These are phyloP conservation scores for Colletotrichum sublineola DNA, from an alignment of 2,329 filamentous ascomycete genomes.

Conservation along the genomic window DNA sequence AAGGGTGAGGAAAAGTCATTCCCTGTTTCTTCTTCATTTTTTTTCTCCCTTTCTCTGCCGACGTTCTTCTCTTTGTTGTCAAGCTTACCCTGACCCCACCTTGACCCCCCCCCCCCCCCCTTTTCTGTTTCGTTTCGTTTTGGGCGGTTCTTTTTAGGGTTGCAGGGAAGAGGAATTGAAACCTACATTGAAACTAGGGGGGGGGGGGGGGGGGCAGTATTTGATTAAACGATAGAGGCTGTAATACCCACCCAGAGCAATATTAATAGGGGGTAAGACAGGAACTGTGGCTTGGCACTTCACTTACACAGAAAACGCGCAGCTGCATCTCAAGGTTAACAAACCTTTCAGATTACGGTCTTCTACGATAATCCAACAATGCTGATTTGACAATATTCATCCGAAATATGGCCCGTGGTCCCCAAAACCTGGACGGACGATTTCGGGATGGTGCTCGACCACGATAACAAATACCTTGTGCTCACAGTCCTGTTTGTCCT, in stretches of 20 bases:
- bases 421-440: neutral
- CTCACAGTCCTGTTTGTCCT: neutral
- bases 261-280: neutral
- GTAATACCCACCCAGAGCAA: neutral
- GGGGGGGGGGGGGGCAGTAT: conserved; percentile 17
- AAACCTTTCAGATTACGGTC: neutral
- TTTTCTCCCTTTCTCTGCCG: neutral
- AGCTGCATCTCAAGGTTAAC: neutral
- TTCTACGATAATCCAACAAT: neutral
- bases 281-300: neutral
- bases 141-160: conserved; percentile 37
- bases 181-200: conserved; percentile 23
- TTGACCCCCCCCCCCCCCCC: neutral
- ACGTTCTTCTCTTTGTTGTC: neutral
- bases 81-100: neutral
- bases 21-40: conserved; percentile 4
- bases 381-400: neutral
- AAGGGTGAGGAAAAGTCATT: conserved; percentile 15
- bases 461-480: neutral
- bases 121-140: conserved; percentile 40
- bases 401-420: neutral
- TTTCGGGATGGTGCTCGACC: neutral
- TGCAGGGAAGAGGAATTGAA: conserved; percentile 29
- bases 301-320: neutral
- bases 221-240: conserved; percentile 12